Evolutionary conservation across 1,139 yeast genomes (phyloP).

Genomic region (Sugiyamaella paludigena): DNA sequence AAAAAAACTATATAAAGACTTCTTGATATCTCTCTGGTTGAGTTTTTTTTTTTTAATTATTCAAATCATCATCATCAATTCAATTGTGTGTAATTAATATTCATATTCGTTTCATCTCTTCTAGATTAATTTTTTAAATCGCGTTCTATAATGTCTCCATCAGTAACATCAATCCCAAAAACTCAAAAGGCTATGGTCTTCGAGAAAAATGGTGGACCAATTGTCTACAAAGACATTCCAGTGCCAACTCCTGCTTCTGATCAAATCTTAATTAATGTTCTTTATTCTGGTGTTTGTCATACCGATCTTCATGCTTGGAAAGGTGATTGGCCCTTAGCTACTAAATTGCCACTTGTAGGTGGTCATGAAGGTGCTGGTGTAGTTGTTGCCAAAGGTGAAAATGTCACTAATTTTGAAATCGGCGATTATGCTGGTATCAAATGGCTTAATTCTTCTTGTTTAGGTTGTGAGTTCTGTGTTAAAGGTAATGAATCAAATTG

Average conservation of each 20-base stretch:
- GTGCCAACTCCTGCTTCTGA: slow-evolving; percentile 60
- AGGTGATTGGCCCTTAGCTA: slow-evolving; percentile 67
- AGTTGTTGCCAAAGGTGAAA: slow-evolving; percentile 68
- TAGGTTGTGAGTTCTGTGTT: slow-evolving; percentile 70
- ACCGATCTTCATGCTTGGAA: slow-evolving; percentile 71
- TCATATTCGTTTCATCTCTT: too few species aligned
- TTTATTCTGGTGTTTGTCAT: slow-evolving; percentile 68
- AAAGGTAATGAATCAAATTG: slow-evolving; percentile 69
- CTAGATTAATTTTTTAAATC: too few species aligned
- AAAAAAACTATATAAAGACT: too few species aligned
- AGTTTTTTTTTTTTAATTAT: too few species aligned
- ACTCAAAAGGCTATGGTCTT: slow-evolving; percentile 73
- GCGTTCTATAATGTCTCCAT: too few species aligned
- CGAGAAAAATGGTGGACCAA: slow-evolving; percentile 64
- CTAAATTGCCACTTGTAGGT: slow-evolving; percentile 69
- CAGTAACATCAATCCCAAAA: slow-evolving; percentile 47
- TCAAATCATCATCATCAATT: too few species aligned
- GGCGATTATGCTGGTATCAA: slow-evolving; percentile 81
- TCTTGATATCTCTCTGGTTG: too few species aligned
- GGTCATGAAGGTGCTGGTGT: slow-evolving; percentile 90
- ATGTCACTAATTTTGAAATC: slow-evolving; percentile 65
- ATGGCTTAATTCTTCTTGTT: slow-evolving; percentile 69
- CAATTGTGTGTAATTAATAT: too few species aligned
- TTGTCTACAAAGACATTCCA: slow-evolving; percentile 60
- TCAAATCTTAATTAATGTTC: slow-evolving; percentile 59